Evolutionary conservation across 192 early-diverging fungal genomes (phyloP).

Genomic region (Linderina pennispora): DNA sequence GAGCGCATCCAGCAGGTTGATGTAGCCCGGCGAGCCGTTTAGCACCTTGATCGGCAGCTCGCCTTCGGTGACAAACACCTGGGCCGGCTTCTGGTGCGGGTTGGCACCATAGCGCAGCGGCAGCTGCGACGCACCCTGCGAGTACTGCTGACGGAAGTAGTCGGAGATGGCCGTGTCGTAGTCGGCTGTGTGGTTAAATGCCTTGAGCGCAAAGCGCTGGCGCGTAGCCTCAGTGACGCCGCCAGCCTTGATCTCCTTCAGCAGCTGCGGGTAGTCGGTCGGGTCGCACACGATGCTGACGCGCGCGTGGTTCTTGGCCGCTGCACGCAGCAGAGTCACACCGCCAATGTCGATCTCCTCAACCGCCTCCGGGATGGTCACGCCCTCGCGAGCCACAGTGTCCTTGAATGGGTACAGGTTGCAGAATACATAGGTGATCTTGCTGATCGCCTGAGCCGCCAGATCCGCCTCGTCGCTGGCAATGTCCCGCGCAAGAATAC

Average conservation of each 20-base stretch:
- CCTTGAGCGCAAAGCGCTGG: constrained; percentile 84
- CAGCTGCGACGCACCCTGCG: constrained; percentile 66
- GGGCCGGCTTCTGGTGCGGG: constrained; percentile 97
- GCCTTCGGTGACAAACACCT: constrained; percentile 78
- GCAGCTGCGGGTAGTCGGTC: constrained; percentile 75
- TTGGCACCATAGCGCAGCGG: constrained; percentile 95
- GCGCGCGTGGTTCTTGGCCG: constrained; percentile 98
- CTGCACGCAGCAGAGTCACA: constrained; percentile 94
- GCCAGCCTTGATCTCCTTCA: constrained; percentile 68
- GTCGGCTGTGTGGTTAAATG: constrained; percentile 92
- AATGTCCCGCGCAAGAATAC: constrained; percentile 87
- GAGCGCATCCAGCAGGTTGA: constrained; percentile 95
- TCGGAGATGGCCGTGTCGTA: constrained; percentile 93
- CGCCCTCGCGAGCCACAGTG: constrained; percentile 80
- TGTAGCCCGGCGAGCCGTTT: constrained; percentile 94
- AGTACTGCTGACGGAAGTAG: constrained; percentile 93
- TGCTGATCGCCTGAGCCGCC: constrained; percentile 75
- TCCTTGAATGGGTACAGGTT: constrained; percentile 99
- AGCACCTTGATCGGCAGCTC: constrained; percentile 86
- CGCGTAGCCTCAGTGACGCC: constrained; percentile 66
- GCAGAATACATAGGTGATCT: constrained; percentile 94
- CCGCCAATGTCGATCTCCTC: constrained; percentile 99
- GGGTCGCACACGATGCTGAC: constrained; percentile 92
- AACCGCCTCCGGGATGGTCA: constrained; percentile 90
- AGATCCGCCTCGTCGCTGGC: constrained; percentile 83